Evolutionary conservation across 2,329 filamentous ascomycete species (phyloP).

Genomic region (Oidium heveae): DNA sequence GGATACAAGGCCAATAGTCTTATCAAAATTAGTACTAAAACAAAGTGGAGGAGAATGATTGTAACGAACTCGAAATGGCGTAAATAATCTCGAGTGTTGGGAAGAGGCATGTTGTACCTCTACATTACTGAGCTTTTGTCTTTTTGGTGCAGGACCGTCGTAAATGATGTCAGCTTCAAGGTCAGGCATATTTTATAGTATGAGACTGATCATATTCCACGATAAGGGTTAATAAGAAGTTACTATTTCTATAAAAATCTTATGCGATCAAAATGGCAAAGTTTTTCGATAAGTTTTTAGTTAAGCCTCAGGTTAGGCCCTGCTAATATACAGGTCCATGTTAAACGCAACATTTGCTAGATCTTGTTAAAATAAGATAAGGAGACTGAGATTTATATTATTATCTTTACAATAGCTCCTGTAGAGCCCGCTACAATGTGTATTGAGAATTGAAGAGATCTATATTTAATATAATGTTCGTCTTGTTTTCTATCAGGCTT

Average conservation of each 20-base stretch:
- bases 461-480: too few relatives aligned
- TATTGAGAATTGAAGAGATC: too few relatives aligned
- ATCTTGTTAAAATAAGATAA: too few relatives aligned
- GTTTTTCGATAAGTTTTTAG: too few relatives aligned
- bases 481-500: too few relatives aligned
- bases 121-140: constrained; percentile 36
- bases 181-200: constrained; percentile 19
- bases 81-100: constrained; percentile 58
- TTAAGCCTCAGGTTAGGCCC: too few relatives aligned
- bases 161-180: constrained; percentile 17
- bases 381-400: too few relatives aligned
- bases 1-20: constrained; percentile 86
- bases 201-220: too few relatives aligned
- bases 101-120: constrained; percentile 17
- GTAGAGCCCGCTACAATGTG: too few relatives aligned
- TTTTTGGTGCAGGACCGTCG: constrained; percentile 44
- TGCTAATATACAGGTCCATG: too few relatives aligned
- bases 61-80: constrained; percentile 58
- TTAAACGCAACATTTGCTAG: too few relatives aligned
- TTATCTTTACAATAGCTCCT: too few relatives aligned
- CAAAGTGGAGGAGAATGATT: neutral
- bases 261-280: neutral
- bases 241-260: neutral
- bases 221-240: neutral
- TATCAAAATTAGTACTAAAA: constrained; percentile 4